phyloP scores from a whole-genome alignment of 192 early-diverging fungal genomes.

The Cetraspora pellucida region DNA sequence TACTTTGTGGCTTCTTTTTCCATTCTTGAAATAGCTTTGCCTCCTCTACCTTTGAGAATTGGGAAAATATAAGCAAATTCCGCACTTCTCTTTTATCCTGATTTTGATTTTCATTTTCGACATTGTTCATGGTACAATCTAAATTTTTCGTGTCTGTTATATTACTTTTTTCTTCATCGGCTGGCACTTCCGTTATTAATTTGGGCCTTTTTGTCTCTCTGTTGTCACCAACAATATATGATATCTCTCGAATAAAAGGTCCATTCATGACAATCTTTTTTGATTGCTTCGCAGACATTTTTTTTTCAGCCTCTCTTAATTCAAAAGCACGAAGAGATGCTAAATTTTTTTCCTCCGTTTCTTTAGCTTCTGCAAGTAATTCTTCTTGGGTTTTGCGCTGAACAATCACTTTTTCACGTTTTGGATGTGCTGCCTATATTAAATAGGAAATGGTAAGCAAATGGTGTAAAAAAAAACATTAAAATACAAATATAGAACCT shows the following conservation, averaged over 20 bases:
- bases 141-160: constrained; percentile 13
- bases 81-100: not conserved
- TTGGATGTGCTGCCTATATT: constrained; percentile 45
- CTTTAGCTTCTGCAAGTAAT: constrained; percentile 52
- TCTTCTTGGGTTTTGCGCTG: constrained; percentile 57
- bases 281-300: constrained; percentile 41
- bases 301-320: constrained; percentile 52
- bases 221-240: constrained; percentile 47
- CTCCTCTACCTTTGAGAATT: not conserved
- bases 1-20: constrained; percentile 16
- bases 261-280: constrained; percentile 46
- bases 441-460: not conserved
- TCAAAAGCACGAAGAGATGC: constrained; percentile 54
- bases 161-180: constrained; percentile 22
- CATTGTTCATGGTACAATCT: not conserved
- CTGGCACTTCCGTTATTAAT: constrained; percentile 34
- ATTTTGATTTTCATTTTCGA: not conserved
- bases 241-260: constrained; percentile 52
- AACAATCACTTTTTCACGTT: constrained; percentile 44
- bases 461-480: not conserved
- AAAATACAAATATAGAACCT: not conserved
- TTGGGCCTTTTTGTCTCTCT: constrained; percentile 39
- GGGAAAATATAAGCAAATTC: constrained; percentile 14
- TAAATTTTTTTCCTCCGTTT: constrained; percentile 55
- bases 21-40: constrained; percentile 17